Evolutionary conservation across 1,284 basidiomycete genomes (phyloP).

Genomic region (Cryptococcus floricola): DNA sequence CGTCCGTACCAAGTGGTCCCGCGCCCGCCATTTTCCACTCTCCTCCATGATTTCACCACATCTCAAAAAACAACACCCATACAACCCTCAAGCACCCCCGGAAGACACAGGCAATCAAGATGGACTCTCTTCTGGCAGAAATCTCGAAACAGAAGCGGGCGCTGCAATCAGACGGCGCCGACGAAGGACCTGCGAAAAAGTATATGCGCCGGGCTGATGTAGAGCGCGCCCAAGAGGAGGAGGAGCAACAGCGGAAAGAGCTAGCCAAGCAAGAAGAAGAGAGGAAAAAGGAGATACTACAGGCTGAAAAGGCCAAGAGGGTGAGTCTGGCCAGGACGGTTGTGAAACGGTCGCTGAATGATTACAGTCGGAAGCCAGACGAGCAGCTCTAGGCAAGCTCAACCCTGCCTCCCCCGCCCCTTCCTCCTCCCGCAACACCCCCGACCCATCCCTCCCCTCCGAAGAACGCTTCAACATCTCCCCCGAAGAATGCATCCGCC

Average conservation of each 20-base stretch:
- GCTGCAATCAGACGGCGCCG: conserved; percentile 23
- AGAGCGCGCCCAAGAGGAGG: conserved; percentile 60
- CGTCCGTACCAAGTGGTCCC: neutral
- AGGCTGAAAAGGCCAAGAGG: conserved; percentile 35
- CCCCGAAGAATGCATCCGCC: conserved; percentile 82
- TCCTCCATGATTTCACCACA: neutral
- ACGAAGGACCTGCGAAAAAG: conserved; percentile 53
- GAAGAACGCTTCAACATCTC: conserved; percentile 78
- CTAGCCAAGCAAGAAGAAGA: conserved; percentile 44
- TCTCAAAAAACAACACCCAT: neutral
- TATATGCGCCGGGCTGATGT: conserved; percentile 80
- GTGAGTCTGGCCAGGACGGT: conserved; percentile 38
- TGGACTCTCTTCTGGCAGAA: conserved; percentile 57
- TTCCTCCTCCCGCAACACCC: conserved; percentile 19
- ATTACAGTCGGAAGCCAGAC: conserved; percentile 15
- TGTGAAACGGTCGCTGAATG: conserved; percentile 6
- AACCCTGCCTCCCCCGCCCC: conserved; percentile 19
- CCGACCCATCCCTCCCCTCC: conserved; percentile 27
- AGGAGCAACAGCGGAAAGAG: conserved; percentile 55
- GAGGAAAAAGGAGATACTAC: conserved; percentile 35
- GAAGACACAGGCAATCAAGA: conserved; percentile 10
- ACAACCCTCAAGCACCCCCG: neutral
- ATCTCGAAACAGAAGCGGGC: conserved; percentile 82
- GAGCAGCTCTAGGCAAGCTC: conserved; percentile 23
- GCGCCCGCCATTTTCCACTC: neutral